Conservation (phyloP, 2,329 filamentous ascomycete species). For the Hypocrella siamensis region DNA sequence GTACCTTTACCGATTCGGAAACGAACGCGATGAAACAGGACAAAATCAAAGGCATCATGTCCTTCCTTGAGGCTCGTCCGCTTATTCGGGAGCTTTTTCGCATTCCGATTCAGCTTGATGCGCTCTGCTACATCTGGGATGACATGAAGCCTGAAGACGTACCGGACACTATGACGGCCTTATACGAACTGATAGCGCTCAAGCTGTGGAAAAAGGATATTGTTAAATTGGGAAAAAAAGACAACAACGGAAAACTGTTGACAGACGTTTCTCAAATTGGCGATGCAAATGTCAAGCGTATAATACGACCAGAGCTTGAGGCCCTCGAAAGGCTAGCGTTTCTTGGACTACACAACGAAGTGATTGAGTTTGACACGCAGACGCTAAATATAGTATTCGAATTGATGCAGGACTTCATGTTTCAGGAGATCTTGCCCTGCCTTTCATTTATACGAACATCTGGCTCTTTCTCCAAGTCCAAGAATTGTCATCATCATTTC, state of each 20-base stretch:
- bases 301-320: slow-evolving; percentile 7
- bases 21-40: background rate
- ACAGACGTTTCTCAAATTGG: slow-evolving; percentile 1
- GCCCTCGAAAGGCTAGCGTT: slow-evolving; percentile 19
- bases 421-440: slow-evolving; percentile 6
- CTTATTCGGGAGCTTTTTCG: slow-evolving; percentile 20
- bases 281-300: slow-evolving; percentile 5
- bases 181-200: slow-evolving; percentile 17
- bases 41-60: slow-evolving; percentile 8
- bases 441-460: slow-evolving; percentile 23
- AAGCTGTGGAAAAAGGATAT: slow-evolving; percentile 23
- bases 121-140: slow-evolving; percentile 22
- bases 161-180: slow-evolving; percentile 19
- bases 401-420: slow-evolving; percentile 1
- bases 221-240: slow-evolving; percentile 11
- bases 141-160: slow-evolving; percentile 3
- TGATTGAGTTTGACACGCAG: slow-evolving; percentile 15
- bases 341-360: slow-evolving; percentile 15
- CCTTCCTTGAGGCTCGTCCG: slow-evolving; percentile 16
- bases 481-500: slow-evolving; percentile 19
- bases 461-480: slow-evolving; percentile 7
- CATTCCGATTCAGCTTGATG: slow-evolving; percentile 29
- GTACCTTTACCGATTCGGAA: slow-evolving; percentile 8
- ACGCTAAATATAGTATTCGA: slow-evolving; percentile 9
- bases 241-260: slow-evolving; percentile 1